Conservation (phyloP, 1,139 yeast genomes). For the Protomyces gravidus region DNA sequence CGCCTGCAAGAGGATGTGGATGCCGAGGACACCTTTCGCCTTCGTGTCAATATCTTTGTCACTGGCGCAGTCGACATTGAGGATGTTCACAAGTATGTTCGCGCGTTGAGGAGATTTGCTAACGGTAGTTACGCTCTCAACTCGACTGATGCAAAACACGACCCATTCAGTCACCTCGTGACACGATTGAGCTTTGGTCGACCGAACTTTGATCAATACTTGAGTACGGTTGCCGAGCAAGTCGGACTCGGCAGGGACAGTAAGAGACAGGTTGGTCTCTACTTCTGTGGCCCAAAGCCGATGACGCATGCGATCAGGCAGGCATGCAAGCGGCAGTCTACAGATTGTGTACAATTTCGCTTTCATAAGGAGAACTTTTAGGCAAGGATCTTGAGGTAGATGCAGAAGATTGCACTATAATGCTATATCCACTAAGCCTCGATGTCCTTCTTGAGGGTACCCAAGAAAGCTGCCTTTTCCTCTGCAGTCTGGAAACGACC, state of each 20-base stretch:
- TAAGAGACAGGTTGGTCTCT: slow-evolving; percentile 1
- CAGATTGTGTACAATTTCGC: background rate
- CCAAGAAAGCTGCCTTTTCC: slow-evolving; percentile 99
- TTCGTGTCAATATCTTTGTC: background rate
- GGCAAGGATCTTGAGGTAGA: background rate
- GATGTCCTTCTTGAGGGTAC: slow-evolving; percentile 95
- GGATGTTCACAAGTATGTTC: background rate
- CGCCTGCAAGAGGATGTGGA: background rate
- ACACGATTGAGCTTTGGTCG: slow-evolving; percentile 5
- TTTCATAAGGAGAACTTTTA: slow-evolving; percentile 8
- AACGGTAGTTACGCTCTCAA: background rate
- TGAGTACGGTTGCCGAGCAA: background rate
- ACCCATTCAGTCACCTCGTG: slow-evolving; percentile 1
- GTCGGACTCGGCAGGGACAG: background rate
- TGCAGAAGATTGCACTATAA: background rate
- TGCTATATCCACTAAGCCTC: too few species aligned
- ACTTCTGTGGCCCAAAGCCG: slow-evolving; percentile 9
- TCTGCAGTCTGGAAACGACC: slow-evolving; percentile 99
- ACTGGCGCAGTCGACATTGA: slow-evolving; percentile 1
- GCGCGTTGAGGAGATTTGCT: background rate
- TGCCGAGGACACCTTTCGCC: slow-evolving; percentile 1
- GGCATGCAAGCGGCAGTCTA: background rate
- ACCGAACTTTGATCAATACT: background rate
- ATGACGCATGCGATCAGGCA: background rate
- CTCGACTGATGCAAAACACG: background rate